Evolutionary conservation across 768 basidiomycete genomes (phyloP).

Genomic region (Austroboletus eburneus): DNA sequence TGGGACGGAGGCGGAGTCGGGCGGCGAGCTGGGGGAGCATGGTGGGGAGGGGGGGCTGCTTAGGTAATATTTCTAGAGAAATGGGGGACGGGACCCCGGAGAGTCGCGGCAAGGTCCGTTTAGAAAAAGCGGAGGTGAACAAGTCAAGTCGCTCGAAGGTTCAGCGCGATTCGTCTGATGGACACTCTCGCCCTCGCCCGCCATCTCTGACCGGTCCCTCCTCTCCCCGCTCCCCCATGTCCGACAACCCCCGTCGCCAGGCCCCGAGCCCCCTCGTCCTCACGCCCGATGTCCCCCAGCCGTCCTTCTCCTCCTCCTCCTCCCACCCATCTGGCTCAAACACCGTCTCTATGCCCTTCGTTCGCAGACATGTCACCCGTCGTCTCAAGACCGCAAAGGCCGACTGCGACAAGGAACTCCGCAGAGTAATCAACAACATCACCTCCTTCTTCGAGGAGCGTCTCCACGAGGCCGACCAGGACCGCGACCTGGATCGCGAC

Average conservation of each 20-base stretch:
- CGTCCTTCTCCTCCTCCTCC: constrained; percentile 2
- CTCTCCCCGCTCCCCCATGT: constrained; percentile 9
- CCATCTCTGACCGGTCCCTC: constrained; percentile 12
- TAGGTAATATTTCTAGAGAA: no score
- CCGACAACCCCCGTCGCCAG: constrained; percentile 44
- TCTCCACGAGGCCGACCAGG: constrained; percentile 69
- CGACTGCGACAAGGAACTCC: constrained; percentile 94
- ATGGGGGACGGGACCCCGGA: constrained; percentile 14
- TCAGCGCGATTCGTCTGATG: constrained; percentile 21
- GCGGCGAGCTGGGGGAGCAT: constrained; percentile 11
- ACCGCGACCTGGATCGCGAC: constrained; percentile 62
- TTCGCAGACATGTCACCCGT: constrained; percentile 88
- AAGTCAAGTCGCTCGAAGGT: no score
- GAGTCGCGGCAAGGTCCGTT: constrained; percentile 9
- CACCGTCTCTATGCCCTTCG: constrained; percentile 89
- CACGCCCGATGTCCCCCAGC: constrained; percentile 51
- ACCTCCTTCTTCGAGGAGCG: constrained; percentile 93
- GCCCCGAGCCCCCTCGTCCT: constrained; percentile 78
- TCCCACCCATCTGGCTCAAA: constrained; percentile 53
- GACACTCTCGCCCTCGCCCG: constrained; percentile 4
- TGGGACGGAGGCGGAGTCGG: constrained; percentile 4
- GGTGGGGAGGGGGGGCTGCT: no score
- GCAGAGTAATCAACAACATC: constrained; percentile 90
- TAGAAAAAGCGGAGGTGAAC: background rate
- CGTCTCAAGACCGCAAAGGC: constrained; percentile 92